Evolutionary conservation across 495 filamentous ascomycete genomes (phyloP), one percentile per base, ranked within the genome.

Genomic region (Penicillium coprophilum): DNA sequence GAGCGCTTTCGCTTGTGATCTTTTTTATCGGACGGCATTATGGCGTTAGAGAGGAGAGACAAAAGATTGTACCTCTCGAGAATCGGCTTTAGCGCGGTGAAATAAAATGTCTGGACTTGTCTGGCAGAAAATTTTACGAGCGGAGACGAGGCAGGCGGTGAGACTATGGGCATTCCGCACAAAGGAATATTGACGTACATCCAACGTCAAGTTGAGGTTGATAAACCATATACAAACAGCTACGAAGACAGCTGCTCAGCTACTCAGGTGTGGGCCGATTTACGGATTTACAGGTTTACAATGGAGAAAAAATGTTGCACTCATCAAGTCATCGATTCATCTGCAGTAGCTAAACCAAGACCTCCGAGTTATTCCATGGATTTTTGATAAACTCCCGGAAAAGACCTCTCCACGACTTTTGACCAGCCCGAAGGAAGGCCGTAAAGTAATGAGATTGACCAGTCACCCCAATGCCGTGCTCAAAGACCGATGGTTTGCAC

Each of bases 1-100:
- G 68, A 64, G 60, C 87, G 80, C 75, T 92, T 91, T 56, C 90
- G 81, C 77, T 95, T 95, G 68, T 88, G 87, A 43, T 84, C 81
- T 30, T 80, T 75, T 46, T 74, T 75, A 19, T 69, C 64, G 32
- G 80, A 78, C 8, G 78, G 68, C 82, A 85, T 87, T 50, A 41
- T 77, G 59, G 24, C 11, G 43, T 46, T 9, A 63, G 3, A 47
- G 34, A 44, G 34, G 28, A 30, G 47, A 45, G 12, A 54, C 46
- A 50, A 19, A 11, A 23, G 36, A 47, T 52, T 31, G 34, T 49
- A 44, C 50, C 39, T 44, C 27, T 58, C 50, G 27, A 60, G 36
- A 55, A 53, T 56, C 49, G 46, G 32, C 58, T 47, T 50, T 52
- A 39, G 48, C 46, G 50, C 46, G 51, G 56, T 52, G 59, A 65